These are phyloP conservation scores for Ceratobasidium sp. DNA, from an alignment of 1,284 basidiomycete genomes.

Conservation along the genomic window DNA sequence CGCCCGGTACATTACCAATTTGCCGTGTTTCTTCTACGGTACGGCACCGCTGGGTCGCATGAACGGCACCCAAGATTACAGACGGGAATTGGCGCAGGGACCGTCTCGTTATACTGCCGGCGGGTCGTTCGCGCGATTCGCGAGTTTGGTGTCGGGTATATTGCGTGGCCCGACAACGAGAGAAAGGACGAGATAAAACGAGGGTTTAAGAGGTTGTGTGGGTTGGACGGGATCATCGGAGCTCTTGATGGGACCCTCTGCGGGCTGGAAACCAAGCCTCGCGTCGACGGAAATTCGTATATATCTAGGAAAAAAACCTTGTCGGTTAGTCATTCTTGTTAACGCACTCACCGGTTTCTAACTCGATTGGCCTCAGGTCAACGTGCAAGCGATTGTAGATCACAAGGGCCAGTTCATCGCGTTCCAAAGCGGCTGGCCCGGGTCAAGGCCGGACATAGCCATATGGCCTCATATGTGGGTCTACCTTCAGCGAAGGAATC, in stretches of 20 bases:
- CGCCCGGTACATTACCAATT: background rate
- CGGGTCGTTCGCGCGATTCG: background rate
- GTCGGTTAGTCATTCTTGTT: background rate
- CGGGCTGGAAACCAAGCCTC: background rate
- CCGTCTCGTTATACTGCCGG: background rate
- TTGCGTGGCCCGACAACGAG: background rate
- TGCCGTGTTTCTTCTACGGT: background rate
- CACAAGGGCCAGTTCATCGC: constrained; percentile 15
- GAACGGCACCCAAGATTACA: background rate
- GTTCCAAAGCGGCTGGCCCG: constrained; percentile 8
- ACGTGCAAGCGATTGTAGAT: constrained; percentile 13
- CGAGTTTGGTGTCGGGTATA: background rate
- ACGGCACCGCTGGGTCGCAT: background rate
- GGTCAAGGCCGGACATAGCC: background rate
- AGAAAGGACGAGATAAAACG: background rate
- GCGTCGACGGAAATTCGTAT: background rate
- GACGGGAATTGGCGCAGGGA: background rate
- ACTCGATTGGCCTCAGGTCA: too few relatives aligned
- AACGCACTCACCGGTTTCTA: background rate
- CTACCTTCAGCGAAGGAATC: background rate
- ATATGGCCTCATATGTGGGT: constrained; percentile 21
- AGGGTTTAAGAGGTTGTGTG: background rate
- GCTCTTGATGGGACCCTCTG: too few relatives aligned
- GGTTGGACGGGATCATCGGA: too few relatives aligned
- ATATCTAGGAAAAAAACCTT: background rate